Evolutionary conservation across 148 eudicot species (phyloP).

Genomic region (Suaeda aralocaspica): DNA sequence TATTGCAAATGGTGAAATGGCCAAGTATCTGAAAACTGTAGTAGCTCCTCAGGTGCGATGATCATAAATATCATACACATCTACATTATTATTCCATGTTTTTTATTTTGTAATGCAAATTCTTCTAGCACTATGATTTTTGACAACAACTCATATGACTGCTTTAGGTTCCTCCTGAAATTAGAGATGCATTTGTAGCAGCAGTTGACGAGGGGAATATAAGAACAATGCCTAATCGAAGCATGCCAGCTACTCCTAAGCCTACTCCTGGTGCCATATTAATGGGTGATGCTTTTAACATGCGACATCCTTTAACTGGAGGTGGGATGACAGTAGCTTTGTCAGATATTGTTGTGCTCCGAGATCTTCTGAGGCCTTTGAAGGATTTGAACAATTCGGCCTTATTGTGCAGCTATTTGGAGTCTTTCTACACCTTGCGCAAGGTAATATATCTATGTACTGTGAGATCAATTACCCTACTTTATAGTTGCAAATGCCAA

Average conservation of each 20-base stretch:
- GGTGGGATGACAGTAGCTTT: slow-evolving; percentile 94
- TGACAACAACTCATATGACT: slow-evolving; percentile 11
- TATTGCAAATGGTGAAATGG: slow-evolving; percentile 70
- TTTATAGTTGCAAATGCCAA: neutral
- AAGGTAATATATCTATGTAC: slow-evolving; percentile 41
- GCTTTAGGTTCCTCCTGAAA: slow-evolving; percentile 52
- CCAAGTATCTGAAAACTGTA: slow-evolving; percentile 51
- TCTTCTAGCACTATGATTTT: neutral
- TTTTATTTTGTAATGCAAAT: slow-evolving; percentile 1
- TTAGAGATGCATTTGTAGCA: slow-evolving; percentile 56
- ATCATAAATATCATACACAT: neutral
- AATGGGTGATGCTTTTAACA: slow-evolving; percentile 87
- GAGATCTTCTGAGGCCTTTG: slow-evolving; percentile 64
- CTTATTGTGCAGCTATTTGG: slow-evolving; percentile 52
- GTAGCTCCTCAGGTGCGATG: slow-evolving; percentile 73
- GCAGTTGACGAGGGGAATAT: slow-evolving; percentile 68
- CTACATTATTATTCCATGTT: neutral
- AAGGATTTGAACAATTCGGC: slow-evolving; percentile 46
- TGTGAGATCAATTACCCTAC: neutral
- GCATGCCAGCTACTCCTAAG: slow-evolving; percentile 75
- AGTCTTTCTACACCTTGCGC: slow-evolving; percentile 75
- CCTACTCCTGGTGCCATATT: slow-evolving; percentile 82
- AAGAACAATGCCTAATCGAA: slow-evolving; percentile 69
- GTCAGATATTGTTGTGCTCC: slow-evolving; percentile 60
- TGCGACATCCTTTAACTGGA: slow-evolving; percentile 88